Conservation (phyloP, 208 protist species). For the Histomonas meleagridis region DNA sequence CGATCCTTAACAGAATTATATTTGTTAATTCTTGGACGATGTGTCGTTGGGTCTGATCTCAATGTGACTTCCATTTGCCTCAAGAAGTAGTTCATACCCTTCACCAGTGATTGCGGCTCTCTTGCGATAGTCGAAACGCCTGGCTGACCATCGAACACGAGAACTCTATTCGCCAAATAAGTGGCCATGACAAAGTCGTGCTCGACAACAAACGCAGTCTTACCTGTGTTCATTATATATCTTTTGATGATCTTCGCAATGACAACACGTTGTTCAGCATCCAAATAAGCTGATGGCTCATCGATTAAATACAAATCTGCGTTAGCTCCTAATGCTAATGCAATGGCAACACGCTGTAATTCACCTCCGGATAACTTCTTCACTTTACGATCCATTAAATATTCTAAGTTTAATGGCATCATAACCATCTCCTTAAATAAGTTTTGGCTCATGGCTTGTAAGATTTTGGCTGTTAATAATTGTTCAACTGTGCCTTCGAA, state of each 20-base stretch:
- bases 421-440: conserved; percentile 94
- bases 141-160: conserved; percentile 94
- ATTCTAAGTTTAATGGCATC: conserved; percentile 90
- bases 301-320: conserved; percentile 99
- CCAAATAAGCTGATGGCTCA: conserved; percentile 97
- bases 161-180: conserved; percentile 95
- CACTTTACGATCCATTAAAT: conserved; percentile 85
- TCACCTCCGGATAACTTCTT: conserved; percentile 98
- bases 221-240: conserved; percentile 92
- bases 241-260: conserved; percentile 71
- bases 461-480: conserved; percentile 85
- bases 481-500: conserved; percentile 73
- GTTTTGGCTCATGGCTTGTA: conserved; percentile 75
- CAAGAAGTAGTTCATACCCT: conserved; percentile 90
- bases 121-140: conserved; percentile 77
- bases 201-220: conserved; percentile 98
- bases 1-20: conserved; percentile 84
- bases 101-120: conserved; percentile 62
- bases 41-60: conserved; percentile 92
- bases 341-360: conserved; percentile 95
- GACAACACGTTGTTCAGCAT: conserved; percentile 98
- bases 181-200: conserved; percentile 99
- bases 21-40: conserved; percentile 97
- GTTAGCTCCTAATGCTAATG: conserved; percentile 86
- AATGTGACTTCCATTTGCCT: conserved; percentile 91